Conservation (phyloP, 2,329 filamentous ascomycete species). For the Corinectria fuckeliana region DNA sequence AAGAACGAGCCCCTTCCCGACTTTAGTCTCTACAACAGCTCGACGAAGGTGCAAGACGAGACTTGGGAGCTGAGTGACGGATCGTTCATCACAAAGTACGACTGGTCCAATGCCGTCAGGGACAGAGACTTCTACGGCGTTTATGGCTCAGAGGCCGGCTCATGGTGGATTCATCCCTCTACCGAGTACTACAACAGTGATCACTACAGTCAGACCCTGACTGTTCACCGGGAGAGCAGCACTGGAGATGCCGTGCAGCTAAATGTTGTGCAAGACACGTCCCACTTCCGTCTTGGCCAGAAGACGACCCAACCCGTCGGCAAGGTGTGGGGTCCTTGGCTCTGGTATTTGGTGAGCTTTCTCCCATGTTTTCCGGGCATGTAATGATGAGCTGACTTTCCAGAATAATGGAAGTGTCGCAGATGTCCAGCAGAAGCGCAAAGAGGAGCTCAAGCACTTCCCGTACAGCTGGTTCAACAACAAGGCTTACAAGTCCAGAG, state of each 20-base stretch:
- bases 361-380: not conserved
- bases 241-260: conserved; percentile 19
- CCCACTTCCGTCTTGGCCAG: conserved; percentile 16
- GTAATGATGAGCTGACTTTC: not conserved
- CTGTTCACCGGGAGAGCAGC: conserved; percentile 20
- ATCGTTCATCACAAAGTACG: conserved; percentile 19
- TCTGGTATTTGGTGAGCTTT: conserved; percentile 18
- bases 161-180: conserved; percentile 21
- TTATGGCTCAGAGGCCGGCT: conserved; percentile 19
- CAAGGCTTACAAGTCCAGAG: conserved; percentile 6
- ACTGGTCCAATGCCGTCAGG: conserved; percentile 22
- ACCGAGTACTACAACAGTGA: conserved; percentile 23
- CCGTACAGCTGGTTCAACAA: conserved; percentile 21
- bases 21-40: conserved; percentile 4
- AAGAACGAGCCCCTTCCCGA: conserved; percentile 19
- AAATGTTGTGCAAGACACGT: conserved; percentile 22
- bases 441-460: conserved; percentile 14
- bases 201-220: conserved; percentile 19
- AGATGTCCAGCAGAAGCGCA: conserved; percentile 4
- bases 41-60: conserved; percentile 16
- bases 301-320: conserved; percentile 12
- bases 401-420: conserved; percentile 16
- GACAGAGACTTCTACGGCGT: conserved; percentile 22
- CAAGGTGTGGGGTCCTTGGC: conserved; percentile 21
- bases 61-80: conserved; percentile 17